Base-by-base conservation (phyloP, 768 basidiomycete genomes). In the Lactifluus echinatus region DNA sequence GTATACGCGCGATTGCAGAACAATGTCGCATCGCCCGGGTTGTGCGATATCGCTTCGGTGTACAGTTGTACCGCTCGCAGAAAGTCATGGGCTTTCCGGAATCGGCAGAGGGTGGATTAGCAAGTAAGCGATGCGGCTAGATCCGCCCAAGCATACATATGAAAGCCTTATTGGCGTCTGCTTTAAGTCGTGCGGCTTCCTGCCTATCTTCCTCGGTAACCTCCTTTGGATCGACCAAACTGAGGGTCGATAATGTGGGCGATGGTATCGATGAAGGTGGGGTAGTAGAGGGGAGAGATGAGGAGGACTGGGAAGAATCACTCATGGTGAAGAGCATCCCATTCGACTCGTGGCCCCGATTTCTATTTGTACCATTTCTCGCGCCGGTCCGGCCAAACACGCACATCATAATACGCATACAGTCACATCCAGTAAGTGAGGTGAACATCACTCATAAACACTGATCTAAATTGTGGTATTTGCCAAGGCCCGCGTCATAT, bases 1-100 rank as follows among this genome's bases (percentile, higher is more conserved):
- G 89, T 80, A 71, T 92, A 89, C 2, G 96, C 93, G 36, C 95
- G 81, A 72, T 98, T 98, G 68, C 88, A 93, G 88, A 90, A 98
- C 51, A 95, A 71, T 14, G 92, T 93, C 51, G 93, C 74, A 65
- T 97, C 95, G 54, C 76, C 75, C 0, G 93, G 93, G 68, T 99
- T 93, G 67, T 85, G 79, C 62, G 87, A 83, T 63, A 98, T 88
- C 2, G 95, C 91, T 36, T 83, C 72, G 2, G 86, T 79, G 70
- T 98, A 99, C 36, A 96, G 71, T 39, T 79, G 76, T 10, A 87
- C 84, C 11, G 94, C 92, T 15, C 72, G 69, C 21, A 78, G 76
- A 68, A 93, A 98, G 64, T 89, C 82, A 68, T 91, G 87, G 46
- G 72, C 89, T 77, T 56, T 75, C 62, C 19, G 46, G 46, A 34